Evolutionary conservation across 768 basidiomycete species (phyloP).

Genomic region (Agrocybe pediades): DNA sequence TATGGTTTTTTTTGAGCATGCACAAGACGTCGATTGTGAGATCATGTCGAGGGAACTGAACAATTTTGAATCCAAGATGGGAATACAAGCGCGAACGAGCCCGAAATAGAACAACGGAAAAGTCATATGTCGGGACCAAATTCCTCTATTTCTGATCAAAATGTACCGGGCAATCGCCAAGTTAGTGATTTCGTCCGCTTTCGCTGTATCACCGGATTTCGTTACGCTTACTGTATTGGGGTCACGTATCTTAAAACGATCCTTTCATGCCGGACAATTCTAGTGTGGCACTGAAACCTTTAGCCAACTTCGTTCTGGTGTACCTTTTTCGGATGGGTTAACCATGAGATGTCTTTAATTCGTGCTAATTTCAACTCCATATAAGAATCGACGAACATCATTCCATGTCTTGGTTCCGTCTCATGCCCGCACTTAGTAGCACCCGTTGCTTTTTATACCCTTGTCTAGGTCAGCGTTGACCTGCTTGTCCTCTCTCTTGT

Average conservation of each 20-base stretch:
- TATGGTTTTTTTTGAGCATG: too few species aligned
- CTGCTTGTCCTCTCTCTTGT: conserved; percentile 1
- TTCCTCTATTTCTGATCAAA: conserved; percentile 17
- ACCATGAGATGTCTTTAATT: conserved; percentile 27
- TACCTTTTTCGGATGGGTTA: conserved; percentile 36
- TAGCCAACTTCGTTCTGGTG: conserved; percentile 26
- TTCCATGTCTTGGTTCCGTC: conserved; percentile 31
- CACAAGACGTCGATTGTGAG: too few species aligned
- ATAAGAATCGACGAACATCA: conserved; percentile 32
- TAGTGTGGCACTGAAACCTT: conserved; percentile 38
- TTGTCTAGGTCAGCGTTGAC: conserved; percentile 21
- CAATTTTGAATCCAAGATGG: background rate
- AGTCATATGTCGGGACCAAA: conserved; percentile 17
- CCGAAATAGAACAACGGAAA: conserved; percentile 15
- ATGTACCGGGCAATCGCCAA: conserved; percentile 24
- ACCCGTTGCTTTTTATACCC: conserved; percentile 16
- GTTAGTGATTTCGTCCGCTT: conserved; percentile 25
- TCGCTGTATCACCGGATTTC: conserved; percentile 36
- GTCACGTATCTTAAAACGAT: conserved; percentile 27
- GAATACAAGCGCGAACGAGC: conserved; percentile 2
- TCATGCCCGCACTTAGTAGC: conserved; percentile 27
- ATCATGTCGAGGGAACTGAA: background rate
- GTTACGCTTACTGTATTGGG: conserved; percentile 34
- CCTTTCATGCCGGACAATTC: conserved; percentile 36
- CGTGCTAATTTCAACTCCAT: conserved; percentile 16